phyloP scores from a whole-genome alignment of 306 rosid genomes.

The Cicer chorassanicum region DNA sequence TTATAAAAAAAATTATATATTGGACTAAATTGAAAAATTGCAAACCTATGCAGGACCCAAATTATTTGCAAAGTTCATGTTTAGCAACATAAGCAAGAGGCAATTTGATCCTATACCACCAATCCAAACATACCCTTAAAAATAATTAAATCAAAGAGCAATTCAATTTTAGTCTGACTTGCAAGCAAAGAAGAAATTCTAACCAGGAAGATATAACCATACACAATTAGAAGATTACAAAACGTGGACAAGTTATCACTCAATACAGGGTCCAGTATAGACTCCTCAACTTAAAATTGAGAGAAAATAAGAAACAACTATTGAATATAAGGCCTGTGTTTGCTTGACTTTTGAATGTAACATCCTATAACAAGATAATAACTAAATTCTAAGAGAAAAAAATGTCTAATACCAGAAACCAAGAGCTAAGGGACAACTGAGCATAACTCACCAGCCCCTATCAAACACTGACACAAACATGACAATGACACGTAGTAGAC shows the following conservation, averaged over 20 bases:
- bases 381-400: constrained; percentile 33
- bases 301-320: constrained; percentile 11
- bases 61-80: too few relatives aligned
- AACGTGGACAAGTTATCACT: constrained; percentile 12
- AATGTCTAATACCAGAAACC: constrained; percentile 43
- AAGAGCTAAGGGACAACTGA: constrained; percentile 33
- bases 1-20: too few relatives aligned
- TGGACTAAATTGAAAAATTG: too few relatives aligned
- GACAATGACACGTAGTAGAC: not conserved
- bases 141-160: not conserved
- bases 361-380: constrained; percentile 47
- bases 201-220: constrained; percentile 12
- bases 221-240: not conserved
- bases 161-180: not conserved
- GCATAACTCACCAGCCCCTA: not conserved
- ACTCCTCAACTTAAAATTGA: constrained; percentile 22
- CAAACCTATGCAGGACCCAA: too few relatives aligned
- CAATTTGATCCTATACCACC: too few relatives aligned
- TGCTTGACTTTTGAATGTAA: constrained; percentile 40
- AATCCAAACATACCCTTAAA: not conserved
- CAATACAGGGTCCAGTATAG: not conserved
- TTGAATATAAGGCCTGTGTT: not conserved
- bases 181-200: constrained; percentile 16
- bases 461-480: not conserved
- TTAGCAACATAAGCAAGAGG: too few relatives aligned